Evolutionary conservation across 177 flowering plant genomes (phyloP).

Genomic region (Tripterygium wilfordii): DNA sequence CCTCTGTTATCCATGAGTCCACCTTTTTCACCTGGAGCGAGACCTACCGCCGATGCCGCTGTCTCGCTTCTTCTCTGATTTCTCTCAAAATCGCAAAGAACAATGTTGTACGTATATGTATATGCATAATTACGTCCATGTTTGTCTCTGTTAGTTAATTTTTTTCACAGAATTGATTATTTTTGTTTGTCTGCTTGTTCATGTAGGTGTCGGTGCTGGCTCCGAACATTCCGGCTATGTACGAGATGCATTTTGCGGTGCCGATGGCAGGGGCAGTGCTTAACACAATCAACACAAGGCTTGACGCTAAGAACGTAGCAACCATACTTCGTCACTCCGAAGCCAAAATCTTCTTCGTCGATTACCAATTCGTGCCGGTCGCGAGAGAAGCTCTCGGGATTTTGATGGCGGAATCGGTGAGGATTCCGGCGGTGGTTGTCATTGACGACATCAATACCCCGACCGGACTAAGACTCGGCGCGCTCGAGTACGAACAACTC

Average conservation of each 20-base stretch:
- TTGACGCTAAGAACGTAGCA: slow-evolving; percentile 51
- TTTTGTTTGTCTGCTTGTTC: too few species aligned
- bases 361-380: slow-evolving; percentile 34
- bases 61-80: slow-evolving; percentile 61
- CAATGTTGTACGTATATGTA: slow-evolving; percentile 63
- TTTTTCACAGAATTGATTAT: too few species aligned
- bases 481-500: slow-evolving; percentile 55
- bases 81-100: slow-evolving; percentile 42
- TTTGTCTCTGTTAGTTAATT: too few species aligned
- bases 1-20: slow-evolving; percentile 49
- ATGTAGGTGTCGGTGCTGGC: slow-evolving; percentile 73
- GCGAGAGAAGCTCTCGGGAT: slow-evolving; percentile 42
- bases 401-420: slow-evolving; percentile 5
- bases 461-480: slow-evolving; percentile 33
- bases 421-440: slow-evolving; percentile 40
- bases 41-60: slow-evolving; percentile 60
- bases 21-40: slow-evolving; percentile 61
- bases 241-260: slow-evolving; percentile 85
- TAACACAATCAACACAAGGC: slow-evolving; percentile 63
- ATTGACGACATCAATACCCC: slow-evolving; percentile 55
- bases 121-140: too few species aligned
- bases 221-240: slow-evolving; percentile 69
- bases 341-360: slow-evolving; percentile 65
- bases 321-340: slow-evolving; percentile 65
- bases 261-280: slow-evolving; percentile 83